Evolutionary conservation across 78 protist genomes (phyloP).

Genomic region (Dictyostelium purpureum): DNA sequence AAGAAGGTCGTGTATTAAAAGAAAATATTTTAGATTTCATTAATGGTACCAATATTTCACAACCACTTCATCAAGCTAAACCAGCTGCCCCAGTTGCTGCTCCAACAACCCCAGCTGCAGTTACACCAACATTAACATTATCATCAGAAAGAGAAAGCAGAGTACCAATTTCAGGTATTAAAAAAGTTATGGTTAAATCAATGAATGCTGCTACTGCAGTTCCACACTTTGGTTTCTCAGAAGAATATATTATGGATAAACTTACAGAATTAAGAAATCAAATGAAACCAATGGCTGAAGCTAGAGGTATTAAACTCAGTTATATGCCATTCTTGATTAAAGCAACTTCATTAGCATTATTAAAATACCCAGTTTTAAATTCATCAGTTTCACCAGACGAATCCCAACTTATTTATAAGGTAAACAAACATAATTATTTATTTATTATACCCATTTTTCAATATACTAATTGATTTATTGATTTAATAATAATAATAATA

Average conservation of each 20-base stretch:
- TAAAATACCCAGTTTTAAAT: conserved; percentile 89
- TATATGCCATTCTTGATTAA: conserved; percentile 93
- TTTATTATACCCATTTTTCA: not conserved
- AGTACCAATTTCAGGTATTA: conserved; percentile 57
- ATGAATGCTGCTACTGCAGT: conserved; percentile 88
- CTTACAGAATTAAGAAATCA: not conserved
- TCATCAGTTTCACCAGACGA: conserved; percentile 54
- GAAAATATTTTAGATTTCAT: conserved; percentile 84
- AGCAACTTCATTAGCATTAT: conserved; percentile 94
- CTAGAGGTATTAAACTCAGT: conserved; percentile 83
- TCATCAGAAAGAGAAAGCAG: not conserved
- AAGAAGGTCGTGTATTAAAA: conserved; percentile 91
- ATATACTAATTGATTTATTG: not conserved
- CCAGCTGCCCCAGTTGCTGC: conserved; percentile 36
- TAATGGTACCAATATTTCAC: conserved; percentile 8
- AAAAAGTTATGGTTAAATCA: conserved; percentile 86
- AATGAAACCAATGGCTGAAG: conserved; percentile 77
- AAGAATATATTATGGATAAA: conserved; percentile 81
- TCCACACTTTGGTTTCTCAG: conserved; percentile 90
- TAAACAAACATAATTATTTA: not conserved
- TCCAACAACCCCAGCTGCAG: not conserved
- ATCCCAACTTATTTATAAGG: conserved; percentile 84
- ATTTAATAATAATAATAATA: not conserved
- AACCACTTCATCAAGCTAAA: not conserved
- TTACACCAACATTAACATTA: not conserved